Evolutionary conservation across 169 alveolate species (phyloP), one percentile per base, ranked within the genome.

Genomic region (Babesia ovis): DNA sequence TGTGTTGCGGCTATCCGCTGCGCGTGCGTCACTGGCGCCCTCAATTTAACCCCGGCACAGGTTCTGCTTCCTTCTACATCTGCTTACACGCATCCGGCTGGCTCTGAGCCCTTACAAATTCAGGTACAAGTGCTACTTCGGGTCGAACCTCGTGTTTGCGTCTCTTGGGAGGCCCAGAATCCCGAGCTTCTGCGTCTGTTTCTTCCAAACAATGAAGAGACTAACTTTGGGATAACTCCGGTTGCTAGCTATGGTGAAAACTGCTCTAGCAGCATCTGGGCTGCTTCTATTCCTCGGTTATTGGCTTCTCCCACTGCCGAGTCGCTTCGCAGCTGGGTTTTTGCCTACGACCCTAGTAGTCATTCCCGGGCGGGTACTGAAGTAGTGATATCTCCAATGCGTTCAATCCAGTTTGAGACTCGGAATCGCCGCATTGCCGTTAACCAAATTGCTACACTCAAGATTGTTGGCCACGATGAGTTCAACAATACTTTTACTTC

Each of bases 111-210:
- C 18, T 32, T 79, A 29, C 66, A 45, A 25, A 34, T 79, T 14
- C 73, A 70, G 29, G 82, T 71, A 4, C 84, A 79, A 39, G 58
- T 79, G 4, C 39, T 62, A 66, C 68, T 79, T 6, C 62, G 75
- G 25, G 69, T 70, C 16, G 87, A 79, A 46, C 87, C 81, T 34
- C 57, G 82, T 23, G 68, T 69, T 39, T 79, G 87, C 54, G 87
- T 69, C n/a, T 55, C 31, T 45, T 79, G 87, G 87, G 66, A 59
- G 51, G 54, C 68, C 34, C 87, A 79, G 71, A 61, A 79, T 69
- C 54, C 81, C 18, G 76, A 56, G 2, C 45, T 79, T n/a, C 41
- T 79, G 34, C 32, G 66, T 23, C 39, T 42, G 31, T 39, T 39
- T 39, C 53, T 55, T 20, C 60, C 61, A 12, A 50, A 34, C 11